These are phyloP conservation scores for Xylaria palmicola DNA, from an alignment of 495 filamentous ascomycete genomes.

Conservation along the genomic window DNA sequence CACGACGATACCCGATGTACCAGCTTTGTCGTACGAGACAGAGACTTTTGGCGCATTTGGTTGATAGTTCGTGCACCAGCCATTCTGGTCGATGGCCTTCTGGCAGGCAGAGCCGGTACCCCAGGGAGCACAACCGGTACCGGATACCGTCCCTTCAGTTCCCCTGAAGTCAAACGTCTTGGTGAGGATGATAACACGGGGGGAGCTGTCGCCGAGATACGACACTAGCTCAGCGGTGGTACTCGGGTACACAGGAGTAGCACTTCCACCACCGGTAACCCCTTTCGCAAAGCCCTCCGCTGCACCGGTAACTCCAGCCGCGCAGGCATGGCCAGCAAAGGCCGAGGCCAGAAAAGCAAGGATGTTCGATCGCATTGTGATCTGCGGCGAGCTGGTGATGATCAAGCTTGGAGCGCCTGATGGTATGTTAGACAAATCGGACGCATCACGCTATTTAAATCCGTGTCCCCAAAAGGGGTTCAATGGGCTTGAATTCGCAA, in stretches of 20 bases:
- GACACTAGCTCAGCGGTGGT: conserved; percentile 38
- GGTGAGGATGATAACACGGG: conserved; percentile 50
- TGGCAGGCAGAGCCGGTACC: conserved; percentile 45
- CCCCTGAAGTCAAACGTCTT: conserved; percentile 49
- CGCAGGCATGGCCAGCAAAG: conserved; percentile 1
- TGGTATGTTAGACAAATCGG: neutral
- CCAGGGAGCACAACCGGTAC: conserved; percentile 50
- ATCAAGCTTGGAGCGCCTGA: neutral
- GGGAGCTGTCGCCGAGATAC: conserved; percentile 38
- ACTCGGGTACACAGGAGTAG: conserved; percentile 42
- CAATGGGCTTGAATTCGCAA: neutral
- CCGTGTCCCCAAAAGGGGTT: neutral
- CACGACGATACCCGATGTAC: conserved; percentile 31
- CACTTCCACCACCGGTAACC: conserved; percentile 51
- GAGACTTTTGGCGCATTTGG: conserved; percentile 19
- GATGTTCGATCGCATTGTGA: neutral
- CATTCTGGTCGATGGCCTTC: conserved; percentile 50
- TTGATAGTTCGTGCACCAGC: conserved; percentile 42
- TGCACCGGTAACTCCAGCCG: conserved; percentile 12
- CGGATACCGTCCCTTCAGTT: conserved; percentile 40
- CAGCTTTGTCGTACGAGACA: conserved; percentile 43
- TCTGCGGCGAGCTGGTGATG: neutral
- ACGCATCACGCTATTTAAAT: conserved; percentile 1
- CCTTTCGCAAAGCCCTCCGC: conserved; percentile 49
- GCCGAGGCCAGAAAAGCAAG: conserved; percentile 3